Percentiles rank a stretch among this genome's conserved stretches.
phyloP scores from a whole-genome alignment of 768 basidiomycete species.

The Russula olivacea region DNA sequence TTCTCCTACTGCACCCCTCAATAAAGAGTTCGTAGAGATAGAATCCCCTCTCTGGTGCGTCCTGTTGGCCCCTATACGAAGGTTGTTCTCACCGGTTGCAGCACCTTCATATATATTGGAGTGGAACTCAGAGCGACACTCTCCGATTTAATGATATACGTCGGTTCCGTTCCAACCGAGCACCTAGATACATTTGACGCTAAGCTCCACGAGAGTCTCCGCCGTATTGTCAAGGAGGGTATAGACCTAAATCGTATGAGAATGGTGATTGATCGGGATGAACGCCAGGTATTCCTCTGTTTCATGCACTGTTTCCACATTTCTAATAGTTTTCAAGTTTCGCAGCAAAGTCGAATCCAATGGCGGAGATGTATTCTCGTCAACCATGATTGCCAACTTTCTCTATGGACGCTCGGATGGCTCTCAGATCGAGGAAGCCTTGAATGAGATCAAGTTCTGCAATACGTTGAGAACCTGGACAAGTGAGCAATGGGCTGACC shows the following conservation, averaged over 20 bases:
- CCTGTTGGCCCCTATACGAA: background rate
- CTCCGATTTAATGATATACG: constrained; percentile 67
- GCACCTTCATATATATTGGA: constrained; percentile 81
- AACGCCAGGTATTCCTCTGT: constrained; percentile 58
- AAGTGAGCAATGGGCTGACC: constrained; percentile 64
- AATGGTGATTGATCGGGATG: constrained; percentile 80
- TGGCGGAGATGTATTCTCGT: constrained; percentile 75
- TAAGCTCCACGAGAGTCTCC: constrained; percentile 62
- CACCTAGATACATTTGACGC: constrained; percentile 66
- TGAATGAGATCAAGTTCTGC: constrained; percentile 79
- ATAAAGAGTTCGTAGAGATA: constrained; percentile 90
- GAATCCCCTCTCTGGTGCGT: constrained; percentile 81
- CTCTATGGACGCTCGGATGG: constrained; percentile 82
- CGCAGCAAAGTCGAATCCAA: constrained; percentile 79
- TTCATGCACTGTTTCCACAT: background rate
- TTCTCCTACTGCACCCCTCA: constrained; percentile 71
- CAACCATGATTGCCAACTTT: constrained; percentile 73
- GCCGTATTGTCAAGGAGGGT: constrained; percentile 63
- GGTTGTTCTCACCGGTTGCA: constrained; percentile 30
- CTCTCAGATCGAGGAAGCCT: constrained; percentile 60
- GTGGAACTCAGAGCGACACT: constrained; percentile 69
- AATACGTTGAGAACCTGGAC: constrained; percentile 63
- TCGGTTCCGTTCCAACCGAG: constrained; percentile 80
- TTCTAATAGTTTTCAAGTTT: constrained; percentile 41
- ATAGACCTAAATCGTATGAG: constrained; percentile 88